phyloP scores from a whole-genome alignment of 352 stramenopile genomes.

The Globisporangium echinulatum region DNA sequence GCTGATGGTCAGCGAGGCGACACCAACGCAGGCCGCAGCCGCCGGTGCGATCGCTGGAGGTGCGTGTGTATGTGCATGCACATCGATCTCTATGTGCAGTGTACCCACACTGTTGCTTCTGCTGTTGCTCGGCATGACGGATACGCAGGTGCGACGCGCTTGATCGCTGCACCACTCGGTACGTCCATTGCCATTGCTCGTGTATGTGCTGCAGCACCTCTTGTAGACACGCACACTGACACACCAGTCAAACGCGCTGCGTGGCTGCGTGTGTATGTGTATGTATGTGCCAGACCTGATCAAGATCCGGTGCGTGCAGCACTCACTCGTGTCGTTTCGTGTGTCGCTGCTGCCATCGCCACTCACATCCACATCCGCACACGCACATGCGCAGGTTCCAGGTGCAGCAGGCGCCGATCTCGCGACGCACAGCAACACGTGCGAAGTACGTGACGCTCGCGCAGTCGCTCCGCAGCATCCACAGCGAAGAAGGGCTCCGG shows the following conservation, averaged over 20 bases:
- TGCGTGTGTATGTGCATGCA: slow-evolving; percentile 10
- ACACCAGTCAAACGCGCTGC: neutral
- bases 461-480: slow-evolving; percentile 60
- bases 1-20: slow-evolving; percentile 15
- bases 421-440: neutral
- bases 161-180: slow-evolving; percentile 68
- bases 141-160: slow-evolving; percentile 39
- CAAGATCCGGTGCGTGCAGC: slow-evolving; percentile 51
- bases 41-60: slow-evolving; percentile 63
- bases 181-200: neutral
- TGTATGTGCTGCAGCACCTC: slow-evolving; percentile 2
- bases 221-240: neutral
- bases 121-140: neutral
- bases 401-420: slow-evolving; percentile 57
- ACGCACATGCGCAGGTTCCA: slow-evolving; percentile 40
- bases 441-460: slow-evolving; percentile 49
- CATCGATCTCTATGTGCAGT: neutral
- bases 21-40: slow-evolving; percentile 41
- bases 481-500: slow-evolving; percentile 69
- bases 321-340: neutral
- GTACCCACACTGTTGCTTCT: neutral
- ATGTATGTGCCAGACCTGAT: slow-evolving; percentile 36
- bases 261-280: neutral
- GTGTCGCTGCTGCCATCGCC: neutral
- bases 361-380: neutral